A percentile compares a stretch with the other conserved stretches of the same genome.
These are phyloP conservation scores for Globisporangium echinulatum DNA, from an alignment of 352 stramenopile genomes.

Conservation along the genomic window DNA sequence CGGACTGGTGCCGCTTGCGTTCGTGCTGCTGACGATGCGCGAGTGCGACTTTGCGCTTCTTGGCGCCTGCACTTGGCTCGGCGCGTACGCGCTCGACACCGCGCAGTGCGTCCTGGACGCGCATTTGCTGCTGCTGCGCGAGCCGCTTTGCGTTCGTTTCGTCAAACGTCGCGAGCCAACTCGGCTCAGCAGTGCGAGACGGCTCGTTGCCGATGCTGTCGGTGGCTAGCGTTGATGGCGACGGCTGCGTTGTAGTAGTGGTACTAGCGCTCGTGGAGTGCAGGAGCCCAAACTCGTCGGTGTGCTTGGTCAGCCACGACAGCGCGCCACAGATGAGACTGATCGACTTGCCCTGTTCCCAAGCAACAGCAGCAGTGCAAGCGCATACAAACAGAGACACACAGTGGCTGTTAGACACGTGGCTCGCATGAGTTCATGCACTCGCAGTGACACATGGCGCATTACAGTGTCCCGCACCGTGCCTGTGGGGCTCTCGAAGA, in stretches of 20 bases:
- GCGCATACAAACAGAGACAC: not conserved
- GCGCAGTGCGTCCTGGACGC: slow-evolving; percentile 35
- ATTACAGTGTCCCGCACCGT: slow-evolving; percentile 32
- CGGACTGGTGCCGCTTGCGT: slow-evolving; percentile 22
- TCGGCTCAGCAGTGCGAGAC: slow-evolving; percentile 27
- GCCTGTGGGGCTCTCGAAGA: slow-evolving; percentile 91
- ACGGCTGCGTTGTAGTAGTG: not conserved
- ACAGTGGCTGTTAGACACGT: not conserved
- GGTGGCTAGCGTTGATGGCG: not conserved
- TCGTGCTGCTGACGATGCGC: slow-evolving; percentile 57
- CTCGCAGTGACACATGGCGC: too few species aligned
- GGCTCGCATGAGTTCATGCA: too few species aligned
- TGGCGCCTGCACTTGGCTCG: slow-evolving; percentile 31
- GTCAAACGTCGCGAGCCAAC: slow-evolving; percentile 57
- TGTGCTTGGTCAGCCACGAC: slow-evolving; percentile 75
- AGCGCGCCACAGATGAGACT: slow-evolving; percentile 88
- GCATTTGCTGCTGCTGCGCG: slow-evolving; percentile 35
- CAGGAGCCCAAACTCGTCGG: slow-evolving; percentile 66
- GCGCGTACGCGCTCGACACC: slow-evolving; percentile 50
- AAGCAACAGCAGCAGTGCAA: not conserved
- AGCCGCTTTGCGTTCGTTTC: slow-evolving; percentile 38
- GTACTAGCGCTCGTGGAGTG: not conserved
- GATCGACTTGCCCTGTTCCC: slow-evolving; percentile 84
- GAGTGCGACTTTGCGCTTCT: slow-evolving; percentile 64
- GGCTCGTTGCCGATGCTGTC: not conserved